Base-by-base conservation (phyloP, 78 protist species). In the Dictyostelium intermedium region DNA sequence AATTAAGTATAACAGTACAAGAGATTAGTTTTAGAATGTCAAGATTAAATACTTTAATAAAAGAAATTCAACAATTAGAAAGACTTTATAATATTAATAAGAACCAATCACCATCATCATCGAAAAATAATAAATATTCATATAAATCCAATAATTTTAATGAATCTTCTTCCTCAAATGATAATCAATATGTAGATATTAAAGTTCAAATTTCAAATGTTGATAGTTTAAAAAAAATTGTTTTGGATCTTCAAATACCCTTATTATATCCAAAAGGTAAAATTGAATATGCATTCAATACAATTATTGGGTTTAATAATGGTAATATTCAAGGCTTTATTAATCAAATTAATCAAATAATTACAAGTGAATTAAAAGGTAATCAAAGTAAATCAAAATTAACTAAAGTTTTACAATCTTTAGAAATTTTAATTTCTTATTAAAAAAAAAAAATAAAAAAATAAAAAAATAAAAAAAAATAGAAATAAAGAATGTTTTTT, bases 1-100 rank as follows among this genome's bases (percentile, higher is more conserved):
- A 72, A 34, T 34, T 72, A 34, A 72, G 35, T 32, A 16, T 18
- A 5, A 30, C 18, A 34, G 2, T 20, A 14, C 79, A 72, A 72
- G 84, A 72, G 2, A 41, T 89, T 20, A 69, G 83, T 10, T 27
- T 47, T 9, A 18, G 23, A 16, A 43, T 69, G 27, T 43, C 77
- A 1, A 37, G 87, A 35, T 25, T 89, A 7, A 30, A 50, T 20
- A 35, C 60, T 25, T 32, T 89, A 3, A n/a, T 83, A 5, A 56
- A 60, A 35, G 94, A 89, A 70, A 43, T 89, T 69, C 35, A 47
- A 66, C 87, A 89, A 70, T 69, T 89, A 16, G 94, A 89, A 72
- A 78, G 61, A 6, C 53, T 89, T 25, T 89, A 89, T 45, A 89
- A 89, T 35, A 35, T 87, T 11, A 41, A 41, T 30, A 45, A 25